A percentile compares a stretch with the other conserved stretches of the same genome.
Conservation (phyloP, 2,329 filamentous ascomycete genomes). For the Mycocentrospora acerina region DNA sequence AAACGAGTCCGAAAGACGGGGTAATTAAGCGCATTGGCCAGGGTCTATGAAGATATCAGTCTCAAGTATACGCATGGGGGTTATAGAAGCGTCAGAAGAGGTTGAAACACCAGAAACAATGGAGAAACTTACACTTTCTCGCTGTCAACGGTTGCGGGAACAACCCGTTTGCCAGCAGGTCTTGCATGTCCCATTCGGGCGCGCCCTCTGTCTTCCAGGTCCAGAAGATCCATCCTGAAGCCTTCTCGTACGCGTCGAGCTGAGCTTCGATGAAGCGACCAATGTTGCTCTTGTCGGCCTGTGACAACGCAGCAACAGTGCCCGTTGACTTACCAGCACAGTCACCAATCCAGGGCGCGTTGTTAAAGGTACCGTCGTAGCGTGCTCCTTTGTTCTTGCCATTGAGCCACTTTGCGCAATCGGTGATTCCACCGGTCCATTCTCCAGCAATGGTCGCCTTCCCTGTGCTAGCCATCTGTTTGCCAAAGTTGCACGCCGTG, state of each 20-base stretch:
- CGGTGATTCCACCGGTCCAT: constrained; percentile 51
- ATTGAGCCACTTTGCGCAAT: constrained; percentile 53
- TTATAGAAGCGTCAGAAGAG: constrained; percentile 1
- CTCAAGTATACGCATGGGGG: background rate
- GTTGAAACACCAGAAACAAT: constrained; percentile 1
- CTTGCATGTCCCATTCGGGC: constrained; percentile 53
- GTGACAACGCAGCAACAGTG: constrained; percentile 44
- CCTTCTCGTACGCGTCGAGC: constrained; percentile 51
- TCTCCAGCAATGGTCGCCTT: constrained; percentile 52
- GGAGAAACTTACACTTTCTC: constrained; percentile 39
- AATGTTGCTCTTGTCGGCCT: constrained; percentile 47
- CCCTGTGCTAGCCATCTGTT: constrained; percentile 48
- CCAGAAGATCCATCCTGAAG: constrained; percentile 54
- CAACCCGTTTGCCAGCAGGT: constrained; percentile 46
- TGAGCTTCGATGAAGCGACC: constrained; percentile 50
- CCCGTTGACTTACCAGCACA: constrained; percentile 49
- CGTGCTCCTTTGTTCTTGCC: constrained; percentile 50
- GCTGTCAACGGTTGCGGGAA: constrained; percentile 51
- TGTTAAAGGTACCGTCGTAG: constrained; percentile 47
- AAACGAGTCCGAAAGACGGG: constrained; percentile 2
- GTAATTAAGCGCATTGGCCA: constrained; percentile 36
- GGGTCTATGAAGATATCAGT: constrained; percentile 33
- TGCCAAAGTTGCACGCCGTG: constrained; percentile 48
- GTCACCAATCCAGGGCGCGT: constrained; percentile 43
- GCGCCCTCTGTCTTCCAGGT: constrained; percentile 54